Evolutionary conservation across 2,329 filamentous ascomycete species (phyloP), one percentile per base, ranked within the genome.

Genomic region (Rhynchosporium graminicola): DNA sequence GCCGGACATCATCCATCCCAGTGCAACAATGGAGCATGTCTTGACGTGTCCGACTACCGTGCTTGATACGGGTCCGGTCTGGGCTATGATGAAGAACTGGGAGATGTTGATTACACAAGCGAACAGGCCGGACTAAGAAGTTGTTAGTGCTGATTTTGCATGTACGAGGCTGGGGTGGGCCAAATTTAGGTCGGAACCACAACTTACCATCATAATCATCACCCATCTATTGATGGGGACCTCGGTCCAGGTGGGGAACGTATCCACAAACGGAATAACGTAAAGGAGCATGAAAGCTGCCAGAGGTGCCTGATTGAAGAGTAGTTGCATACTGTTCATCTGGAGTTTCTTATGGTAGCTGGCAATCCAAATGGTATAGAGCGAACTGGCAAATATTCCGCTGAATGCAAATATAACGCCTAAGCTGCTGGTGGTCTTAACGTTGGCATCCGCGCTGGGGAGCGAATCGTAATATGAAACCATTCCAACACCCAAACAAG

Each of bases 291-390:
- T 74, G 63, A 87, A 79, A 1, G 83, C 82, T 28, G 85, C 84
- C 2, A 88, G 77, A 1, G 87, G 86, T 1, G 87, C 84, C 74
- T 89, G 87, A 74, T 88, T 89, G 76, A 85, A 84, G 10, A 90
- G 79, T 38, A 90, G 77, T 76, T 90, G 87, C 82, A 88, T 87
- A 74, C 85, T 88, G 67, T 81, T 83, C 77, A 89, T 85, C 64
- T 86, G 80, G 28, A 89, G 79, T 74, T 84, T 87, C 65, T 83
- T 81, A 73, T 88, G 85, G 71, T 86, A 89, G 70, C 81, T 82
- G 57, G 83, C 80, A 70, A 89, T 87, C 85, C 85, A 88, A 63
- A 89, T 83, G 0, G 87, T 89, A 74, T 90, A 90, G 15, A 89
- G 74, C 1, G 85, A 86, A 38, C 84, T 88, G 15, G 86, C 85